Base-by-base conservation (phyloP, 108 stramenopile species). In the Cyclotella baltica region DNA sequence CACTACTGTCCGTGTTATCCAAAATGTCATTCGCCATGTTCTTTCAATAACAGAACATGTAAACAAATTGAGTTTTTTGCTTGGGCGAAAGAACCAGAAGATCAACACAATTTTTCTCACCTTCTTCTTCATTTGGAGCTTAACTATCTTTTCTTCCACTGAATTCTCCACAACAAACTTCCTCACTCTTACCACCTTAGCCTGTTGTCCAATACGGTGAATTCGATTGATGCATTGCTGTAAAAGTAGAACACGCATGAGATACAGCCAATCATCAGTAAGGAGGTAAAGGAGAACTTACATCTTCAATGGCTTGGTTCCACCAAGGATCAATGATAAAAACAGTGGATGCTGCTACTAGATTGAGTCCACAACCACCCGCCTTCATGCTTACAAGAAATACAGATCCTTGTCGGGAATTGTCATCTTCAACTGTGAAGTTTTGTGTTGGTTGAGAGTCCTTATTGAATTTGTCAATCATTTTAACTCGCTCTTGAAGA, bases 281-380 rank as follows among this genome's bases (percentile, higher is more conserved):
- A 15, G 1, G 4, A 16, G n/a, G 61, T 35, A 13, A 16, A 58
- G 3, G 27, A 18, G 33, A 27, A 78, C 89, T 89, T 67, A 92
- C 89, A 63, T 93, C 90, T 72, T 96, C 92, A 3, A 90, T 70
- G 2, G 92, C 88, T 13, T 58, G 69, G 87, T 96, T 92, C 94
- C 94, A 96, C 94, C 94, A 96, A 0, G 92, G 94, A 73, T 96
- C 94, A 46, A 84, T 77, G 33, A 96, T 91, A 53, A 96, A 95
- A 1, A 90, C 90, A 37, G 83, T 85, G 0, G 78, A 79, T 22
- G 94, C 94, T 18, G 91, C 82, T 0, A 88, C 87, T 18, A 95
- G 83, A 73, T 95, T 93, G 20, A 95, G 47, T 15, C 94, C 94
- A 25, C 92, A 90, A 6, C 90, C 94, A 6, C 91, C 92, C 5